Percentiles rank a stretch among this genome's conserved stretches.
Evolutionary conservation across 208 protist genomes (phyloP).

Genomic region (Crithidia acanthocephali): DNA sequence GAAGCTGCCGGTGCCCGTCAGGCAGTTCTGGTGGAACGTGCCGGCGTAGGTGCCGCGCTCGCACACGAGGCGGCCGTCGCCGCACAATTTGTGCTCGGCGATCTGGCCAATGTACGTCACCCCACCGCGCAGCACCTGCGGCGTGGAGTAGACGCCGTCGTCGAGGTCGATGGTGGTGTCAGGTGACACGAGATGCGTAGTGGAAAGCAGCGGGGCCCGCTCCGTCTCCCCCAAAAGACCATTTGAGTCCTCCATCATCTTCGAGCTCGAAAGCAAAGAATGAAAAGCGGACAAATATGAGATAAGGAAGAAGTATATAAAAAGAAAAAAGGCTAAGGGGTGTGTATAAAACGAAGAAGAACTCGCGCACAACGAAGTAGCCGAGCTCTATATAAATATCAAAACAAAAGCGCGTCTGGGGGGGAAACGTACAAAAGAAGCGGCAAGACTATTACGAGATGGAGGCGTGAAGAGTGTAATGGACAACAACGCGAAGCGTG

Average conservation of each 20-base stretch:
- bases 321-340: too few species aligned
- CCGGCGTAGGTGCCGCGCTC: conserved; percentile 34
- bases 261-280: too few species aligned
- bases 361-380: too few species aligned
- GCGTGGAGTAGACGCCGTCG: conserved; percentile 16
- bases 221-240: background rate
- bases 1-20: conserved; percentile 43
- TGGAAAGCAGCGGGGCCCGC: conserved; percentile 16
- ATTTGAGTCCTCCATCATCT: background rate
- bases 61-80: conserved; percentile 7
- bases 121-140: conserved; percentile 23
- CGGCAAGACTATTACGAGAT: too few species aligned
- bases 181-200: background rate
- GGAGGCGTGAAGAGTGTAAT: too few species aligned
- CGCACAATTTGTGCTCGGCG: conserved; percentile 7
- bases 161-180: background rate
- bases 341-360: too few species aligned
- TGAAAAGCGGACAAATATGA: too few species aligned
- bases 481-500: too few species aligned
- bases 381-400: too few species aligned
- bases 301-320: too few species aligned
- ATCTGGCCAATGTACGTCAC: conserved; percentile 22
- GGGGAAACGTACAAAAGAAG: too few species aligned
- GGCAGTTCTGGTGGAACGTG: conserved; percentile 24
- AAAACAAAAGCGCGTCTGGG: too few species aligned